A percentile compares a stretch with the other conserved stretches of the same genome.
Evolutionary conservation across 2,329 filamentous ascomycete species (phyloP).

Genomic region (Calycina marina): DNA sequence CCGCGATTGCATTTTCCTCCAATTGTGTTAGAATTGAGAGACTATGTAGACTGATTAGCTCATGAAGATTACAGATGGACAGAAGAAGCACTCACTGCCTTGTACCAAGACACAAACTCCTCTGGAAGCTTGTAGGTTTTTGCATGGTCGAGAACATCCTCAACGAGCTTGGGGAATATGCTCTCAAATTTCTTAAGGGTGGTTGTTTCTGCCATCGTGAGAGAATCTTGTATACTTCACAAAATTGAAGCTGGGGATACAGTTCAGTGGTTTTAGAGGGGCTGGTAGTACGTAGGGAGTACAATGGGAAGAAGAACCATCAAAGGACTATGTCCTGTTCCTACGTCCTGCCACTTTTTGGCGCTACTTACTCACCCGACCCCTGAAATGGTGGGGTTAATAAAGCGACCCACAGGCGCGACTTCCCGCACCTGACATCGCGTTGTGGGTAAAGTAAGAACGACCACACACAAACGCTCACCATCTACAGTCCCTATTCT

Average conservation of each 20-base stretch:
- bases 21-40: conserved; percentile 69
- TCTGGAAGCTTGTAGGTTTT: conserved; percentile 71
- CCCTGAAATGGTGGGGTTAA: too few relatives aligned
- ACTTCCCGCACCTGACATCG: too few relatives aligned
- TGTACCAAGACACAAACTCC: conserved; percentile 74
- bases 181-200: conserved; percentile 79
- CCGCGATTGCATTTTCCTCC: conserved; percentile 98
- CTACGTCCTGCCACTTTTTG: too few relatives aligned
- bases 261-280: conserved; percentile 3
- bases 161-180: conserved; percentile 74
- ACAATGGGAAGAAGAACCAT: too few relatives aligned
- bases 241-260: conserved; percentile 1
- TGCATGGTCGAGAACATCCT: conserved; percentile 67
- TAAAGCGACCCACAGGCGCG: too few relatives aligned
- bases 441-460: too few relatives aligned
- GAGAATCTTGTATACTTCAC: too few relatives aligned
- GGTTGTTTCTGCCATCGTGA: conserved; percentile 51
- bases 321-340: too few relatives aligned
- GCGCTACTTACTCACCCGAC: too few relatives aligned
- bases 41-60: conserved; percentile 32
- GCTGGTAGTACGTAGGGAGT: too few relatives aligned
- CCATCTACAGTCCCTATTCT: too few relatives aligned
- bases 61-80: not conserved
- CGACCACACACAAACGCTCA: too few relatives aligned
- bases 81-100: conserved; percentile 25